Percentiles rank a stretch among this genome's conserved stretches.
phyloP scores from a whole-genome alignment of 805 yeast genomes.

The Sugiyamaella chiloensis region DNA sequence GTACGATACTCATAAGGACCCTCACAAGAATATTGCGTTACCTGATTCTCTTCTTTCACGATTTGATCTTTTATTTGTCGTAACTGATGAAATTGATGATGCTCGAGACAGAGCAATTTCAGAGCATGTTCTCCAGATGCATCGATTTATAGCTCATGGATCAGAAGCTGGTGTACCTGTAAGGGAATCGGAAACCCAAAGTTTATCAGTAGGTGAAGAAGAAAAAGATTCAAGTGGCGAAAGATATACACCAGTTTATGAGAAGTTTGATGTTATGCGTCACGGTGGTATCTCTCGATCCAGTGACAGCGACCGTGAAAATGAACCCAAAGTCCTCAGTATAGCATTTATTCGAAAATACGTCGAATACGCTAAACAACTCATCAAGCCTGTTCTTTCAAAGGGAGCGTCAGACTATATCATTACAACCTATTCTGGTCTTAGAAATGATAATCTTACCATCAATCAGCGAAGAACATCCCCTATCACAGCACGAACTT shows the following conservation, averaged over 20 bases:
- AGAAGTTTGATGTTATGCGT: constrained; percentile 73
- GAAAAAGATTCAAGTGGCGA: constrained; percentile 45
- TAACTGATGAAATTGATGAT: constrained; percentile 91
- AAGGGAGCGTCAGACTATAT: constrained; percentile 75
- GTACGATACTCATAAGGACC: constrained; percentile 92
- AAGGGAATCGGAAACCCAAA: constrained; percentile 62
- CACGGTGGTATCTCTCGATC: constrained; percentile 68
- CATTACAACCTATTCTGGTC: constrained; percentile 71
- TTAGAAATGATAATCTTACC: constrained; percentile 67
- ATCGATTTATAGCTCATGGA: constrained; percentile 84
- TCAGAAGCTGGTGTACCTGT: constrained; percentile 91
- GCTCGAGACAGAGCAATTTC: constrained; percentile 80
- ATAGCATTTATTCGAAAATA: constrained; percentile 88
- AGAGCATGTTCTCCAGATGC: constrained; percentile 93
- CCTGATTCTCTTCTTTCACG: constrained; percentile 96
- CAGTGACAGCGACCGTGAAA: constrained; percentile 23
- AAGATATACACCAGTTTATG: constrained; percentile 59
- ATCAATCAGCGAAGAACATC: constrained; percentile 59
- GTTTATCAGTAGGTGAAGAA: constrained; percentile 77
- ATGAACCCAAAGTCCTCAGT: constrained; percentile 52
- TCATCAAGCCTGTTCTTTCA: constrained; percentile 77
- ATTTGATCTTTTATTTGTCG: constrained; percentile 91
- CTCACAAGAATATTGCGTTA: constrained; percentile 92
- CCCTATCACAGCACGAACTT: constrained; percentile 97
- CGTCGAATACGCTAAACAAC: constrained; percentile 87